These are phyloP conservation scores for Cardamine occulta DNA, from an alignment of 345 rosid species.

Conservation along the genomic window DNA sequence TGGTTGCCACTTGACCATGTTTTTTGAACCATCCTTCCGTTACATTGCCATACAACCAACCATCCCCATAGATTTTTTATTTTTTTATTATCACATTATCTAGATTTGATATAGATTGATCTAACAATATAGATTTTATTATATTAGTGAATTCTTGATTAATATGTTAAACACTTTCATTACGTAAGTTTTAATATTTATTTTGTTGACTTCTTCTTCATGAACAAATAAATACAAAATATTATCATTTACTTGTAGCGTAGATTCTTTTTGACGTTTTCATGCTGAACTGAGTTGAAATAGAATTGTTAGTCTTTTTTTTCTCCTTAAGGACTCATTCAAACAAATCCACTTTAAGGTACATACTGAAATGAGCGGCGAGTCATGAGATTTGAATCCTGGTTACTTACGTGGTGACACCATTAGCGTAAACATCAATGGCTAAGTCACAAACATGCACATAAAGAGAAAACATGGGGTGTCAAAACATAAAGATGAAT, in stretches of 20 bases:
- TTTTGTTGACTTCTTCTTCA: not conserved
- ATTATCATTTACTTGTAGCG: slow-evolving; percentile 7
- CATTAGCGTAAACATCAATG: not conserved
- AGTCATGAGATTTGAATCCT: not conserved
- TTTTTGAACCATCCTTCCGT: too few species aligned
- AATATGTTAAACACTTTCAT: not conserved
- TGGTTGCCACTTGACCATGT: too few species aligned
- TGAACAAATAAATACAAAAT: not conserved
- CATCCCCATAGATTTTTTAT: too few species aligned
- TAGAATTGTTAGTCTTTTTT: not conserved
- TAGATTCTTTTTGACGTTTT: not conserved
- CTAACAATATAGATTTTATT: not conserved
- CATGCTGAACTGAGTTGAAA: not conserved
- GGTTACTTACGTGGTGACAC: not conserved
- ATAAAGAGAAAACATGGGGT: too few species aligned
- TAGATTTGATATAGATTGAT: not conserved
- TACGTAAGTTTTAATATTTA: not conserved
- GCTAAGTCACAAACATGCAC: too few species aligned
- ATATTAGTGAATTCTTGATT: not conserved
- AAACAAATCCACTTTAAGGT: not conserved
- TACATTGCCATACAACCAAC: too few species aligned
- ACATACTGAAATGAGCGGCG: not conserved
- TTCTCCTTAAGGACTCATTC: slow-evolving; percentile 3
- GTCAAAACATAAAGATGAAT: slow-evolving; percentile 17
- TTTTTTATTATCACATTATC: not conserved